These are phyloP conservation scores for Hypoxylon sp. DNA, from an alignment of 2,329 filamentous ascomycete genomes.

Conservation along the genomic window DNA sequence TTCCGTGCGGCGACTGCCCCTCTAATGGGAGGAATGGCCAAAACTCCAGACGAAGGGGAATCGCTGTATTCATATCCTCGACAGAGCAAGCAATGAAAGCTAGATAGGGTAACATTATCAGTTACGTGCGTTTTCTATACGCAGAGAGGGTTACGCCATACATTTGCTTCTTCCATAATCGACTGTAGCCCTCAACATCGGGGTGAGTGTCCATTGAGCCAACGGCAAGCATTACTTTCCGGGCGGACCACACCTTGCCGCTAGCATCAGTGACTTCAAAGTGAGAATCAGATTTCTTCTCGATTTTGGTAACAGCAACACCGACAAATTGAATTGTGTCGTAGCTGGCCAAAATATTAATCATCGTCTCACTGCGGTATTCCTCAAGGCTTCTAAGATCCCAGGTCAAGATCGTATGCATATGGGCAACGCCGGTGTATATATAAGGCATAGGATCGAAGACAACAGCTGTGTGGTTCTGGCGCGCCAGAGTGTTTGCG, in stretches of 20 bases:
- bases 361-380: conserved; percentile 15
- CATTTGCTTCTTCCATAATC: conserved; percentile 62
- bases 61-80: too few species aligned
- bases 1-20: conserved; percentile 16
- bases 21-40: too few species aligned
- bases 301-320: conserved; percentile 20
- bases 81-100: too few species aligned
- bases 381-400: conserved; percentile 28
- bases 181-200: conserved; percentile 65
- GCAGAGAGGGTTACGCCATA: too few species aligned
- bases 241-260: conserved; percentile 61
- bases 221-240: conserved; percentile 68
- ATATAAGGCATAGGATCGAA: conserved; percentile 31
- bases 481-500: too few species aligned
- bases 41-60: too few species aligned
- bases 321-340: conserved; percentile 20
- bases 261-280: conserved; percentile 56
- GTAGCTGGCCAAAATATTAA: conserved; percentile 15
- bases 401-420: conserved; percentile 39
- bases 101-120: conserved; percentile 19
- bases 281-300: conserved; percentile 15
- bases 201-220: conserved; percentile 66
- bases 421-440: conserved; percentile 15
- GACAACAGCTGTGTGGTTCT: conserved; percentile 5
- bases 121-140: conserved; percentile 59